phyloP scores from a whole-genome alignment of 2,329 filamentous ascomycete species.

The Diaporthe velutina region DNA sequence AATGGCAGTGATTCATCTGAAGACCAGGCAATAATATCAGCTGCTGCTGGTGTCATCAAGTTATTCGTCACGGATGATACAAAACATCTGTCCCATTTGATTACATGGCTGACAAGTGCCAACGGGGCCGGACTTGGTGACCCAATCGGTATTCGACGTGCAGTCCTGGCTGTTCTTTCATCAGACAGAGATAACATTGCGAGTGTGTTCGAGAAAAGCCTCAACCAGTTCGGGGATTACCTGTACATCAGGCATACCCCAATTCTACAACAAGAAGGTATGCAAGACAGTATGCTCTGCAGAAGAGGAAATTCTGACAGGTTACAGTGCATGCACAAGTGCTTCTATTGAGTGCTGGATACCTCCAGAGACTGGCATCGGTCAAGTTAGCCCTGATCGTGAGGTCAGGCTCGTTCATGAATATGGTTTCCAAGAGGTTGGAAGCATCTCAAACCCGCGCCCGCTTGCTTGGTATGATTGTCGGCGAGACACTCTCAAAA shows the following conservation, averaged over 20 bases:
- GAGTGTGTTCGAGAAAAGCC: conserved; percentile 73
- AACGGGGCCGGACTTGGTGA: conserved; percentile 76
- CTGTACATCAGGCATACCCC: conserved; percentile 89
- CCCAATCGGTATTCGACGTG: conserved; percentile 74
- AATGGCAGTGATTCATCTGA: conserved; percentile 47
- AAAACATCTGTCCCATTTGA: conserved; percentile 65
- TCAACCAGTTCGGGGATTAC: conserved; percentile 85
- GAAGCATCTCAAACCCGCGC: conserved; percentile 80
- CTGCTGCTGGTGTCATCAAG: conserved; percentile 69
- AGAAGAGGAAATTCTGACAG: conserved; percentile 2
- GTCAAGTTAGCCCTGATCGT: conserved; percentile 77
- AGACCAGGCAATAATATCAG: conserved; percentile 60
- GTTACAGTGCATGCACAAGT: conserved; percentile 80
- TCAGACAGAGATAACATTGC: conserved; percentile 65
- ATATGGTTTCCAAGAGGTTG: conserved; percentile 86
- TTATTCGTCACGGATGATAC: conserved; percentile 61
- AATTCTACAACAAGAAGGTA: conserved; percentile 90
- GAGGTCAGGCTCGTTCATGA: conserved; percentile 80
- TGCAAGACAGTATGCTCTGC: conserved; percentile 39
- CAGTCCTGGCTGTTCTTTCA: conserved; percentile 70
- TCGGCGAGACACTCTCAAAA: conserved; percentile 79
- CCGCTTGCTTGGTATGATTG: conserved; percentile 88
- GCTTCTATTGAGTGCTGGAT: conserved; percentile 82
- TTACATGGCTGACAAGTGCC: conserved; percentile 74
- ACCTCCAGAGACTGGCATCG: conserved; percentile 75